Evolutionary conservation across 2,329 filamentous ascomycete genomes (phyloP), one percentile per base, ranked within the genome.

Genomic region (Fusarium palustre): DNA sequence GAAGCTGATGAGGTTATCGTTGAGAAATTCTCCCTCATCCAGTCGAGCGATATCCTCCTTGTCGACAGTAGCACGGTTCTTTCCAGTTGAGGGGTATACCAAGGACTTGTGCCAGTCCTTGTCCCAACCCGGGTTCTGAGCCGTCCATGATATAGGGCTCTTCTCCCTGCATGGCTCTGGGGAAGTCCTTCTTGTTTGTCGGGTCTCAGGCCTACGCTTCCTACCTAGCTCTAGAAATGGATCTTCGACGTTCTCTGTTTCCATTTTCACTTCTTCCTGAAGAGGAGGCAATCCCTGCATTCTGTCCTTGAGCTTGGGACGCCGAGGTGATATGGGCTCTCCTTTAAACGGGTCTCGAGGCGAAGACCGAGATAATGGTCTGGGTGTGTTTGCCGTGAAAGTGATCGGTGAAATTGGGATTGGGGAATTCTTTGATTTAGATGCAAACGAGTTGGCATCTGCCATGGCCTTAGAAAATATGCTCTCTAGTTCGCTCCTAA

Each of bases 1-100:
- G 76, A 97, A 97, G 52, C 88, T 90, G 70, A 99, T 92, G 30
- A 99, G 82, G 74, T 93, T 97, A 81, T 99, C 96, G 76, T 99
- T 99, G 43, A 99, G 81, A 62, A 92, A 97, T 71, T 97, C 88
- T 15, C 90, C 92, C 67, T 97, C 92, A 64, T 97, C 90, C 4
- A 99, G 85, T 42, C 93, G 86, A 22, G 85, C 81, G 34, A 98
- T 89, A 74, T 96, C 93, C n/a, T 86, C 82, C 64, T 86, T 88
- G 59, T 92, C 87, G 2, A 96, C 88, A 2, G 86, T 88, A 2
- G 90, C 88, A 64, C 89, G 85, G 50, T 87, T 86, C 55, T 85
- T 87, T 4, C 88, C 88, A 28, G 79, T 81, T 7, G 80, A 72
- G 5, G 89, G 89, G 75, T 88, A 93, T 3, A 88, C 81, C 2